These are phyloP conservation scores for Ophiostoma sp. DNA, from an alignment of 2,329 filamentous ascomycete species.

Conservation along the genomic window DNA sequence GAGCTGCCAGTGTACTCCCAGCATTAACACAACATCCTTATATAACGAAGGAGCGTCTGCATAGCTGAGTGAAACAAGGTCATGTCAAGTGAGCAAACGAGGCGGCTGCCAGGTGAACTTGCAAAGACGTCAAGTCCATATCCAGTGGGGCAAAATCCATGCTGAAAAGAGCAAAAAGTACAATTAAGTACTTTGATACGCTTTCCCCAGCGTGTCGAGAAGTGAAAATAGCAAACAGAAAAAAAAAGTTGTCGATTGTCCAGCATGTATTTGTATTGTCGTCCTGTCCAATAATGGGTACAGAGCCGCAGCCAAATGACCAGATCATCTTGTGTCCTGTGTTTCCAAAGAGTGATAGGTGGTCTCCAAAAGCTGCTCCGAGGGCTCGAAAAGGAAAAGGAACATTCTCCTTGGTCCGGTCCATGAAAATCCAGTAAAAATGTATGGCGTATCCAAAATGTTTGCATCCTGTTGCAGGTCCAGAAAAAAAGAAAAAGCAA, in stretches of 20 bases:
- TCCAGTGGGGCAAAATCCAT: slow-evolving; percentile 15
- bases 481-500: neutral
- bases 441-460: neutral
- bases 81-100: neutral
- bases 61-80: neutral
- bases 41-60: neutral
- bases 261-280: neutral
- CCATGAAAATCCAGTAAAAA: neutral
- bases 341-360: slow-evolving; percentile 22
- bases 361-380: slow-evolving; percentile 8
- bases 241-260: neutral
- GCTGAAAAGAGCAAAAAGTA: slow-evolving; percentile 28
- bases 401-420: neutral
- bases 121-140: neutral
- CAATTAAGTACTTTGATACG: neutral
- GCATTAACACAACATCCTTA: neutral
- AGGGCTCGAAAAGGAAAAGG: neutral
- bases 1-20: neutral
- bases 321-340: slow-evolving; percentile 25
- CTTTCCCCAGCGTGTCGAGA: neutral
- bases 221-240: slow-evolving; percentile 16
- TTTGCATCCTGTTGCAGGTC: neutral
- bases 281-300: neutral
- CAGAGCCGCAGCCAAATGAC: slow-evolving; percentile 5
- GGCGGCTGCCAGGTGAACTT: neutral